These are phyloP conservation scores for Phytophthora fragariae DNA, from an alignment of 352 stramenopile genomes.

Conservation along the genomic window DNA sequence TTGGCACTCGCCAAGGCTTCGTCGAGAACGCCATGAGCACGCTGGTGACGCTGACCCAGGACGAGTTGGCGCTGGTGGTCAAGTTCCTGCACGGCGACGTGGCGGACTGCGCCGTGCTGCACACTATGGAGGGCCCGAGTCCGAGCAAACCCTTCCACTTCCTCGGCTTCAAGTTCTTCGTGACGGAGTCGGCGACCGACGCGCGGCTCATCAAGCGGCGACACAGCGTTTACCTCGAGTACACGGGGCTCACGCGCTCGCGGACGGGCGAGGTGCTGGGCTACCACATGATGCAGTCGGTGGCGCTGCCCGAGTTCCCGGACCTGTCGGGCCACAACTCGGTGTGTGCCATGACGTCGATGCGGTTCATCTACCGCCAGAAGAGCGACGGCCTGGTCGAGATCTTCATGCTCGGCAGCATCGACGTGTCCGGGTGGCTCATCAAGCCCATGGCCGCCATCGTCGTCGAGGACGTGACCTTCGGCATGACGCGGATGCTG, in stretches of 20 bases:
- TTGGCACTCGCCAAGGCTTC: slow-evolving; percentile 45
- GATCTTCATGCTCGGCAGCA: slow-evolving; percentile 56
- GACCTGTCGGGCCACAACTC: slow-evolving; percentile 50
- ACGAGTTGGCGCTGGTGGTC: slow-evolving; percentile 51
- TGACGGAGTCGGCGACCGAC: slow-evolving; percentile 44
- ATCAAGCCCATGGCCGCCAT: slow-evolving; percentile 40
- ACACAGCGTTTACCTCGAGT: slow-evolving; percentile 60
- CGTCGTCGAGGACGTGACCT: slow-evolving; percentile 46
- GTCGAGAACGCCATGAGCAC: slow-evolving; percentile 60
- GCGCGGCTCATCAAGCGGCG: slow-evolving; percentile 51
- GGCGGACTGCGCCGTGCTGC: slow-evolving; percentile 39
- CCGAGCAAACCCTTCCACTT: slow-evolving; percentile 51
- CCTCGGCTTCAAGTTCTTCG: slow-evolving; percentile 70
- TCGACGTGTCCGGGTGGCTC: slow-evolving; percentile 47
- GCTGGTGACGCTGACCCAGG: slow-evolving; percentile 43
- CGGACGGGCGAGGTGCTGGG: slow-evolving; percentile 46
- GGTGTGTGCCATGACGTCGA: slow-evolving; percentile 44
- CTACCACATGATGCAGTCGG: slow-evolving; percentile 63
- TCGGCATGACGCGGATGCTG: slow-evolving; percentile 43
- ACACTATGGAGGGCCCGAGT: slow-evolving; percentile 39
- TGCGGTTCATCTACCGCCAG: slow-evolving; percentile 57
- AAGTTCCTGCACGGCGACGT: slow-evolving; percentile 54
- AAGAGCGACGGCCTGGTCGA: slow-evolving; percentile 51
- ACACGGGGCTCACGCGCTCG: slow-evolving; percentile 45
- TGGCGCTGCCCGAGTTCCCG: slow-evolving; percentile 55